Evolutionary conservation across 2,329 filamentous ascomycete genomes (phyloP).

Genomic region (Colletotrichum musae): DNA sequence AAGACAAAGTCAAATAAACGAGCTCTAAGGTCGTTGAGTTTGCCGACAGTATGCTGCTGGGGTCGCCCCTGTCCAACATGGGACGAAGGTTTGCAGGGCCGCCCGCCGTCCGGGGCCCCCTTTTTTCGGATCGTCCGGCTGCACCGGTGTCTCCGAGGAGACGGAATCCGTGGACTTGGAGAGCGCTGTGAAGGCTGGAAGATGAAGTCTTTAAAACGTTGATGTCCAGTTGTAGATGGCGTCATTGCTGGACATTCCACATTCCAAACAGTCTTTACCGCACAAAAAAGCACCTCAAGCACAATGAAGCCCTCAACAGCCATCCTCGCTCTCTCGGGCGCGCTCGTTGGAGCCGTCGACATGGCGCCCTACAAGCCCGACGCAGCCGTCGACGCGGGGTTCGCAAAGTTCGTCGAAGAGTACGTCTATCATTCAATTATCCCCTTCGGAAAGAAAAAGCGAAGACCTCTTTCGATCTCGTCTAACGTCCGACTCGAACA

Average conservation of each 20-base stretch:
- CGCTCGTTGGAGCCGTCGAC: slow-evolving; percentile 21
- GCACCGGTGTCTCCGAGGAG: slow-evolving; percentile 4
- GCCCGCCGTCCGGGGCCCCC: slow-evolving; percentile 15
- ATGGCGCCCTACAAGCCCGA: slow-evolving; percentile 22
- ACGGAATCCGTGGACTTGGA: background rate
- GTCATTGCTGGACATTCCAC: background rate
- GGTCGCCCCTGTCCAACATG: slow-evolving; percentile 23
- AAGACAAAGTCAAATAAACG: slow-evolving; percentile 2
- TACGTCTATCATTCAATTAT: background rate
- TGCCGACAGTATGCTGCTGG: background rate
- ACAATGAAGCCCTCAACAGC: slow-evolving; percentile 26
- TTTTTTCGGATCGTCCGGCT: slow-evolving; percentile 11
- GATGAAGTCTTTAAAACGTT: no score
- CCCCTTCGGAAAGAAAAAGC: no score
- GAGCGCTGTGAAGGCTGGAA: no score
- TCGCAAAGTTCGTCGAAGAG: slow-evolving; percentile 17
- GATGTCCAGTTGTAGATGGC: no score
- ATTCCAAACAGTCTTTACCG: background rate
- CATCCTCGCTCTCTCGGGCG: background rate
- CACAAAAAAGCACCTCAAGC: no score
- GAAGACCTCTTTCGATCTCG: no score
- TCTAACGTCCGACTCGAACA: background rate
- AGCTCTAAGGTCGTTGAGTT: background rate
- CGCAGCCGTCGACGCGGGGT: slow-evolving; percentile 16
- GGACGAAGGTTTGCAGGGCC: slow-evolving; percentile 26